phyloP scores from a whole-genome alignment of 345 rosid species.

The Gossypium sturtianum region DNA sequence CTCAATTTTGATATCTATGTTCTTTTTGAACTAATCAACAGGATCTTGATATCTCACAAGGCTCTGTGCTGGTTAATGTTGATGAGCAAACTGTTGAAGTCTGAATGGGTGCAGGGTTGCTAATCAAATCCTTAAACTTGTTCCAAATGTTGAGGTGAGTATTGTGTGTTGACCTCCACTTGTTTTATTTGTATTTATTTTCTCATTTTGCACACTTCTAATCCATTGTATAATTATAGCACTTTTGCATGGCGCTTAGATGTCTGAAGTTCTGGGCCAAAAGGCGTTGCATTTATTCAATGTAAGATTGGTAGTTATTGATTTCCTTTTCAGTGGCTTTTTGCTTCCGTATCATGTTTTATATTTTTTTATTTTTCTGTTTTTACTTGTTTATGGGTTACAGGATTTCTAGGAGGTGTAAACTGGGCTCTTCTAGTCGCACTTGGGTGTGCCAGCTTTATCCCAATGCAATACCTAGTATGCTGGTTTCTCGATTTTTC shows the following conservation, averaged over 20 bases:
- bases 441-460: conserved; percentile 67
- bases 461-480: conserved; percentile 71
- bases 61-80: too few species aligned
- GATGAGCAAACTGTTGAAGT: too few species aligned
- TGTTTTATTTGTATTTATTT: background rate
- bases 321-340: background rate
- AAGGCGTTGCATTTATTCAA: conserved; percentile 67
- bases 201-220: background rate
- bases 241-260: conserved; percentile 54
- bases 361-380: background rate
- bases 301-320: conserved; percentile 32
- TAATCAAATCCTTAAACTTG: conserved; percentile 84
- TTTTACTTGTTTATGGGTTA: conserved; percentile 35
- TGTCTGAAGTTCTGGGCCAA: conserved; percentile 72
- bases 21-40: too few species aligned
- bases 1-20: too few species aligned
- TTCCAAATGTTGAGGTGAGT: conserved; percentile 81
- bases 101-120: conserved; percentile 98
- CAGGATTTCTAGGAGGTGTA: conserved; percentile 74
- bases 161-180: background rate
- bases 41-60: too few species aligned
- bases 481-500: conserved; percentile 59
- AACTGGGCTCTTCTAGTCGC: conserved; percentile 82
- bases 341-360: background rate
- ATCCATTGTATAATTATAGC: conserved; percentile 36